Evolutionary conservation across 371 early-diverging fungal species (phyloP).

Genomic region (Circinella minor): DNA sequence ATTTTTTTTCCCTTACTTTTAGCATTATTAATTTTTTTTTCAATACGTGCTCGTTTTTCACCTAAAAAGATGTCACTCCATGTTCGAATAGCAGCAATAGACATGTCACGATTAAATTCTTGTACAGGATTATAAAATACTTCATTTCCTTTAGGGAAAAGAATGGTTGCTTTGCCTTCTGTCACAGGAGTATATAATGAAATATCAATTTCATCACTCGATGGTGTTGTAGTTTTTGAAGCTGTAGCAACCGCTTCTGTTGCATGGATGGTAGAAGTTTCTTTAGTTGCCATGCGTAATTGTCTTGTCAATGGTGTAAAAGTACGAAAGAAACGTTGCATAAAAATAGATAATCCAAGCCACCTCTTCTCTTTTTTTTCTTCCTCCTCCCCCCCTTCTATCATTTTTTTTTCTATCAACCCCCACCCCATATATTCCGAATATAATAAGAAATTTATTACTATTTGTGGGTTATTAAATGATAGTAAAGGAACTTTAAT

Average conservation of each 20-base stretch:
- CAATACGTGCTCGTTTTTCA: constrained; percentile 55
- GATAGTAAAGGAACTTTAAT: too few species aligned
- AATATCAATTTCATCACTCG: constrained; percentile 36
- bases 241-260: neutral
- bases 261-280: neutral
- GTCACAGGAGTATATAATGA: constrained; percentile 65
- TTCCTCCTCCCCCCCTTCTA: too few species aligned
- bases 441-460: too few species aligned
- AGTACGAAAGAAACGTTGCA: constrained; percentile 10
- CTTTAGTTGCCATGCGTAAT: constrained; percentile 5
- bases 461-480: too few species aligned
- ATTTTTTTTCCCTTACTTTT: constrained; percentile 28
- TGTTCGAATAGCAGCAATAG: constrained; percentile 89
- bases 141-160: constrained; percentile 87
- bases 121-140: constrained; percentile 99
- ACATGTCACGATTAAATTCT: constrained; percentile 97
- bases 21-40: constrained; percentile 48
- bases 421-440: too few species aligned
- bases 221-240: neutral
- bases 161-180: constrained; percentile 88
- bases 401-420: too few species aligned
- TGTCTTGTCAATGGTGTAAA: constrained; percentile 4
- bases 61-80: constrained; percentile 79
- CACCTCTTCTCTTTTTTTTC: neutral
- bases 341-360: neutral